Base-by-base conservation (phyloP, 768 basidiomycete species). In the Hygrocybe punicea region DNA sequence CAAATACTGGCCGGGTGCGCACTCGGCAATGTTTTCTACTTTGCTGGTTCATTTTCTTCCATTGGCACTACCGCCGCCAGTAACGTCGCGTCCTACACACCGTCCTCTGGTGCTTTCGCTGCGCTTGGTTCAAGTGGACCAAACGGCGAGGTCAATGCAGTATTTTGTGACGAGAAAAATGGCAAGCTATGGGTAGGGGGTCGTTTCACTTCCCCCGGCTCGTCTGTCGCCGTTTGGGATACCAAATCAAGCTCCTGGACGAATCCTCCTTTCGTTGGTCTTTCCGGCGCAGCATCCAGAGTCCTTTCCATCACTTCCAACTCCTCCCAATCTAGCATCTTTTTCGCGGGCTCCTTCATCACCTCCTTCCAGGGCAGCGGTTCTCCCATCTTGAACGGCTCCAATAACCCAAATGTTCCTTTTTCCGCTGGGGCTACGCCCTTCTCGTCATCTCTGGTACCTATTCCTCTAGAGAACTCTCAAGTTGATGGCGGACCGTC, bases 281-380 rank as follows among this genome's bases (percentile, higher is more conserved):
- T 99, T 39, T 74, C 82, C 29, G 93, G 91, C 39, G 82, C 81
- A 16, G 78, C 81, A 37, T 80, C 82, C 8, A 76, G 81, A 62
- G 91, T 98, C 53, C 69, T 77, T 24, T 87, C 89, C 47, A 97
- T 98, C 65, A 79, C 84, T 35, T 73, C 86, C 29, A 90, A 89
- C 63, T 74, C 85, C 35, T 85, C 91, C 53, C 78, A 81, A 53
- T 74, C 78, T 11, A 90, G 88, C 60, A 73, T 98, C 53, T 87
- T 94, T 68, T 94, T 98, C 66, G 81, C 89, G 0, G 97, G 97
- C 37, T 87, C 87, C 11, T 99, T 99, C 76, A 63, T 88, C 55
- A 88, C 91, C 2, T 74, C 82, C 1, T 94, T 91, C 67, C 71
- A 72, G 25, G 84, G 84, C 45, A 80, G 75, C 59, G 76, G 70